Percentiles rank a stretch among this genome's conserved stretches.
These are phyloP conservation scores for Cordyceps pruinosa DNA, from an alignment of 2,329 filamentous ascomycete genomes.

Conservation along the genomic window DNA sequence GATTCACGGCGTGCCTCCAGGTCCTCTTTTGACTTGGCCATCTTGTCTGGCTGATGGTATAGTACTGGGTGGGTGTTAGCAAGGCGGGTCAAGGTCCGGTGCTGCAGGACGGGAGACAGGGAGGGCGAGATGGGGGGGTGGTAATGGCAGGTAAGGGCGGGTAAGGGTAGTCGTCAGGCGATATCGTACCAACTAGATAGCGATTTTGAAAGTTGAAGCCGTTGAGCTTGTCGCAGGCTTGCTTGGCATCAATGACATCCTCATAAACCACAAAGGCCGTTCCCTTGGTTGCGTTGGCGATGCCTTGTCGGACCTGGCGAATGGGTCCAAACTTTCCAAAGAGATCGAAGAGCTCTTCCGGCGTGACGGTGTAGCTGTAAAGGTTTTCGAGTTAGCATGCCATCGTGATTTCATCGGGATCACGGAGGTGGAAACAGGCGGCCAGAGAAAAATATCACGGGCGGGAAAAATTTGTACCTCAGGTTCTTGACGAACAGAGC, in stretches of 20 bases:
- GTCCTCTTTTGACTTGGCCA: constrained; percentile 81
- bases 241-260: constrained; percentile 97
- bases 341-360: constrained; percentile 96
- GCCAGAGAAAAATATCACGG: neutral
- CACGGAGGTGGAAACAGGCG: neutral
- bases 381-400: constrained; percentile 2
- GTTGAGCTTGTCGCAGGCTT: constrained; percentile 98
- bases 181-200: constrained; percentile 84
- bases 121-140: too few species aligned
- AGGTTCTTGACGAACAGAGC: constrained; percentile 99
- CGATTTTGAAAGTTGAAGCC: constrained; percentile 99
- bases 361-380: constrained; percentile 91
- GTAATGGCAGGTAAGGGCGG: too few species aligned
- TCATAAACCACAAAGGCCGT: constrained; percentile 99
- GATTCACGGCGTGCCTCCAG: constrained; percentile 90
- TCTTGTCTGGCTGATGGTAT: constrained; percentile 61
- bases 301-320: constrained; percentile 96
- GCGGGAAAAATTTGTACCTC: constrained; percentile 50
- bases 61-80: constrained; percentile 37
- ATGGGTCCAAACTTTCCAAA: constrained; percentile 97
- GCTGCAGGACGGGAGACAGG: neutral
- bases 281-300: constrained; percentile 94
- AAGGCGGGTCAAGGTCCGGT: neutral
- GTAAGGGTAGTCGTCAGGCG: neutral
- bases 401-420: neutral